These are phyloP conservation scores for Fusarium pseudograminearum DNA, from an alignment of 2,329 filamentous ascomycete species.

Conservation along the genomic window DNA sequence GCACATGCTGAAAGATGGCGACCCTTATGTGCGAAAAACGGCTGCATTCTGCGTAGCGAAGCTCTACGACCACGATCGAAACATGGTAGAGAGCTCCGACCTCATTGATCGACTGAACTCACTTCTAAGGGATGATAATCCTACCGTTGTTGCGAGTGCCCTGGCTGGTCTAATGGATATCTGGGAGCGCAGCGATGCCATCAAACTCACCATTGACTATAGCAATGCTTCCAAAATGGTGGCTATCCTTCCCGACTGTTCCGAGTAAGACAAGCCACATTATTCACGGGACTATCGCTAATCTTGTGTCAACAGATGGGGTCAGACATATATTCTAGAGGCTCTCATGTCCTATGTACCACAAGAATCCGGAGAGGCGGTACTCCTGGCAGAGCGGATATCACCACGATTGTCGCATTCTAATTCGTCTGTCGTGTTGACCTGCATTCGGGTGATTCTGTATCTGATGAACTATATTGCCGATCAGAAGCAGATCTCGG, in stretches of 20 bases:
- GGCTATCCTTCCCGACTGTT: constrained; percentile 94
- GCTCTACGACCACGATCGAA: constrained; percentile 94
- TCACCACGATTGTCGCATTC: constrained; percentile 95
- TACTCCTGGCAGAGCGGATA: constrained; percentile 91
- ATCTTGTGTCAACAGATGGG: constrained; percentile 74
- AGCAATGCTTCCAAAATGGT: constrained; percentile 98
- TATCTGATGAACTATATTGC: constrained; percentile 99
- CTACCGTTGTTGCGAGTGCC: constrained; percentile 95
- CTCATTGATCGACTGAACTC: constrained; percentile 91
- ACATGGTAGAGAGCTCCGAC: constrained; percentile 89
- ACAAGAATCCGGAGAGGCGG: constrained; percentile 87
- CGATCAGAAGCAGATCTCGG: constrained; percentile 87
- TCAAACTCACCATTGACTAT: constrained; percentile 98
- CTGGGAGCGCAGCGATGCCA: constrained; percentile 96
- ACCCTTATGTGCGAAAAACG: constrained; percentile 98
- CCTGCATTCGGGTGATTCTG: constrained; percentile 94
- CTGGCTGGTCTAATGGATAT: constrained; percentile 94
- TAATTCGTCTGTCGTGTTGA: constrained; percentile 95
- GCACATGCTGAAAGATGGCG: constrained; percentile 82
- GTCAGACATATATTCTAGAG: constrained; percentile 97
- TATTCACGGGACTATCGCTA: constrained; percentile 10
- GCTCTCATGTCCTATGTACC: constrained; percentile 98
- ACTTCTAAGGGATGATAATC: constrained; percentile 94
- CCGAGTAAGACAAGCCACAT: constrained; percentile 76
- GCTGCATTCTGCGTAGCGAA: constrained; percentile 97